phyloP scores from a whole-genome alignment of 352 stramenopile species.

The Peronosclerospora sorghi region DNA sequence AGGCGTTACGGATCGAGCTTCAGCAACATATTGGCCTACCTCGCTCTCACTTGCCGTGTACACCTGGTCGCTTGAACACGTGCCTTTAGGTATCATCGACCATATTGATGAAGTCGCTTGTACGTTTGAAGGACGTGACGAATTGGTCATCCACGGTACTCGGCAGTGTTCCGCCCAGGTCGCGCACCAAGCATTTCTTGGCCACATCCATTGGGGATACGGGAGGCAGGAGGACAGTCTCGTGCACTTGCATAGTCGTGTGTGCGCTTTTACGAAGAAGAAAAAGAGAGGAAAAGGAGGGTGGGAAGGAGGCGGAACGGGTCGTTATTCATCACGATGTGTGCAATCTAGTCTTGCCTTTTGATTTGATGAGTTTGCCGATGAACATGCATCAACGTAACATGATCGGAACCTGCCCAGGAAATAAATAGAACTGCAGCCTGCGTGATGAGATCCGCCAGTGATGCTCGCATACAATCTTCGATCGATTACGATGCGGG shows the following conservation, averaged over 20 bases:
- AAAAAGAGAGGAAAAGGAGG: too few relatives aligned
- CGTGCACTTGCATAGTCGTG: conserved; percentile 12
- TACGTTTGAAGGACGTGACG: conserved; percentile 90
- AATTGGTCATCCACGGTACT: too few relatives aligned
- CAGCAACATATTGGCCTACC: conserved; percentile 95
- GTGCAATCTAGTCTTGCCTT: too few relatives aligned
- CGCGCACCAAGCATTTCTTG: conserved; percentile 89
- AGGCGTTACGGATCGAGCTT: conserved; percentile 86
- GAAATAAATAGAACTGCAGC: conserved; percentile 19
- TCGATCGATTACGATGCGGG: conserved; percentile 20
- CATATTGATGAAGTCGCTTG: conserved; percentile 95
- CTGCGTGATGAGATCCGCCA: conserved; percentile 2
- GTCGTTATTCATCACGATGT: too few relatives aligned
- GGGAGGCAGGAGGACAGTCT: conserved; percentile 44
- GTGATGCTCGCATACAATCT: conserved; percentile 13
- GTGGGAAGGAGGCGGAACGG: too few relatives aligned
- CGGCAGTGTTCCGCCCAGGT: conserved; percentile 98
- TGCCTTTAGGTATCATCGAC: conserved; percentile 90
- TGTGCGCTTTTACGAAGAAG: too few relatives aligned
- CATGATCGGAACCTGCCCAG: background rate
- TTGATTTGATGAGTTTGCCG: too few relatives aligned
- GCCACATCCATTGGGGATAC: conserved; percentile 31
- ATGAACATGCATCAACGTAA: too few relatives aligned
- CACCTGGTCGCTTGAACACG: conserved; percentile 88
- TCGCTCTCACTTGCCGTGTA: conserved; percentile 96